These are phyloP conservation scores for Schizophyllum commune DNA, from an alignment of 1,284 basidiomycete genomes.

Conservation along the genomic window DNA sequence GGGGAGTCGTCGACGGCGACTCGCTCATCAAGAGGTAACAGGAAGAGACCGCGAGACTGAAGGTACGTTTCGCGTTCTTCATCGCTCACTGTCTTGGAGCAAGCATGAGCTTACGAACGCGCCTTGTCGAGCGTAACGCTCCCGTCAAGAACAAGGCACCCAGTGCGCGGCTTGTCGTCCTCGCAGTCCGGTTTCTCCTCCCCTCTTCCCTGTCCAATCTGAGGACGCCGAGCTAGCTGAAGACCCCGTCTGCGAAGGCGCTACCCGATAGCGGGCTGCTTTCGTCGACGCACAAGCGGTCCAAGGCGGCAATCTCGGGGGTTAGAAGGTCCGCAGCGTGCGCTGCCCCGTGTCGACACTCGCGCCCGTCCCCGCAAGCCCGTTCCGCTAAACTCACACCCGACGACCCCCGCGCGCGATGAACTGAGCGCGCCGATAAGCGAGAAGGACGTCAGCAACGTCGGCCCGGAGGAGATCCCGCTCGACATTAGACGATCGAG, in stretches of 20 bases:
- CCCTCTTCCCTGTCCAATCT: background rate
- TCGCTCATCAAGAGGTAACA: no score
- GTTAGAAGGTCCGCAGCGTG: slow-evolving; percentile 40
- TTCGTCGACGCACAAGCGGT: slow-evolving; percentile 52
- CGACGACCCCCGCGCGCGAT: slow-evolving; percentile 32
- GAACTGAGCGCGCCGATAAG: slow-evolving; percentile 38
- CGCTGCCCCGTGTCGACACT: slow-evolving; percentile 25
- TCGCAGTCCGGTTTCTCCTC: background rate
- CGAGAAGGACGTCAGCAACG: slow-evolving; percentile 69
- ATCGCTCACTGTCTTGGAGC: no score
- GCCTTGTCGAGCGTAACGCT: no score
- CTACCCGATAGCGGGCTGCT: slow-evolving; percentile 34
- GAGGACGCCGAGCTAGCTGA: background rate
- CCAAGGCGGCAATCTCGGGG: slow-evolving; percentile 57
- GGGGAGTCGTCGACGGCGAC: no score
- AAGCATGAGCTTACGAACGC: no score
- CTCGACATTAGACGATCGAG: slow-evolving; percentile 66
- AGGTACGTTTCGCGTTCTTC: no score
- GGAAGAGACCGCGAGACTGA: no score
- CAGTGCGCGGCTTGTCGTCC: no score
- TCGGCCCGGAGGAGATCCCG: slow-evolving; percentile 69
- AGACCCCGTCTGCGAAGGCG: background rate
- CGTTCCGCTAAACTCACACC: slow-evolving; percentile 32
- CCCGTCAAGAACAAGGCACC: no score
- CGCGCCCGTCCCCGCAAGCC: slow-evolving; percentile 44